These are phyloP conservation scores for Odonthalia washingtoniensis DNA, from an alignment of 31 red algal genomes.

Conservation along the genomic window DNA sequence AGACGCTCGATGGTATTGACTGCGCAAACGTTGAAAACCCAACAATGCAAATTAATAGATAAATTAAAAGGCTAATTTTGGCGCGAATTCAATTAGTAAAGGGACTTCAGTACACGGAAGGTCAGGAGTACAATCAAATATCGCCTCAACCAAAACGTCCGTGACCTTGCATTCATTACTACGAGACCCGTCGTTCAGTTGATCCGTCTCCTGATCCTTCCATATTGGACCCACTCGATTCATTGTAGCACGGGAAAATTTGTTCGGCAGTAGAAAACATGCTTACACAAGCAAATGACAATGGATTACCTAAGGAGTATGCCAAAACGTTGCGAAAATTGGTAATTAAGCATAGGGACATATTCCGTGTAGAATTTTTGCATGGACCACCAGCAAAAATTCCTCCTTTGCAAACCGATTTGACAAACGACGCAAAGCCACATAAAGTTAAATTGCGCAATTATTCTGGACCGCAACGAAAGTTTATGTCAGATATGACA, in stretches of 20 bases:
- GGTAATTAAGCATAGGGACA: not conserved
- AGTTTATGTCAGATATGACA: not conserved
- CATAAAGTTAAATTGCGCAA: not conserved
- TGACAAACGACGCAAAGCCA: not conserved
- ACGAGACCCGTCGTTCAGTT: not conserved
- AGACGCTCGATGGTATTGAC: not conserved
- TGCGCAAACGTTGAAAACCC: not conserved
- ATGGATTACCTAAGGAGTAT: not conserved
- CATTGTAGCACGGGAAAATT: not conserved
- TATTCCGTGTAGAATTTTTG: not conserved
- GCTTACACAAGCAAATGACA: not conserved
- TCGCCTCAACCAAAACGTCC: not conserved
- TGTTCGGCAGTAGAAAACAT: not conserved
- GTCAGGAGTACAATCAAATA: no score
- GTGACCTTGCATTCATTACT: not conserved
- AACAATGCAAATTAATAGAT: not conserved
- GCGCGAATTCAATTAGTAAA: slow-evolving; percentile 20
- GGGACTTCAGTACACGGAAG: not conserved
- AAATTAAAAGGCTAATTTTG: slow-evolving; percentile 11
- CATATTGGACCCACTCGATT: not conserved
- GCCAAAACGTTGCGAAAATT: not conserved
- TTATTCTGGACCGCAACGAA: not conserved
- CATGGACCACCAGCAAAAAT: not conserved
- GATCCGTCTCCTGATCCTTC: not conserved
- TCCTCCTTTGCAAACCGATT: not conserved